Conservation (phyloP, 2,329 filamentous ascomycete genomes). For the Graphium sp. region DNA sequence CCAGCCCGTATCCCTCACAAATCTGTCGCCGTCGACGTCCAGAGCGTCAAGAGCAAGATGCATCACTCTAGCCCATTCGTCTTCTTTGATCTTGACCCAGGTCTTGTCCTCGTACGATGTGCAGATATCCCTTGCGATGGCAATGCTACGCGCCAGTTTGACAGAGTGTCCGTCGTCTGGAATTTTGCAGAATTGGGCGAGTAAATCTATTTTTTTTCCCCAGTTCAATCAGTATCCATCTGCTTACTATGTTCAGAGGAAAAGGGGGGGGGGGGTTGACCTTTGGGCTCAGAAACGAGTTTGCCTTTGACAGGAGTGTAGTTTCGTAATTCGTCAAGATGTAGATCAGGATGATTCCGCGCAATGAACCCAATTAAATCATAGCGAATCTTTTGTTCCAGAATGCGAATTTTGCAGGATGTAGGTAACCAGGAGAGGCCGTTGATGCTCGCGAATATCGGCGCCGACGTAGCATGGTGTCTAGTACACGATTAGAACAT, state of each 20-base stretch:
- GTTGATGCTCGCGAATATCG: conserved; percentile 60
- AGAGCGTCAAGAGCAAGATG: conserved; percentile 3
- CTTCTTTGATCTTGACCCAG: conserved; percentile 34
- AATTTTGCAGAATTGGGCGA: conserved; percentile 26
- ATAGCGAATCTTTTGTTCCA: conserved; percentile 68
- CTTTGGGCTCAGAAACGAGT: conserved; percentile 26
- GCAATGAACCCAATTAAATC: conserved; percentile 63
- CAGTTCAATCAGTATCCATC: too few species aligned
- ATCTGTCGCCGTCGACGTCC: not conserved
- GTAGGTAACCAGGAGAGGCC: conserved; percentile 40
- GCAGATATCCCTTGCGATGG: conserved; percentile 40
- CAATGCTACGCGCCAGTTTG: conserved; percentile 58
- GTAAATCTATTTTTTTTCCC: conserved; percentile 15
- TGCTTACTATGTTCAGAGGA: not conserved
- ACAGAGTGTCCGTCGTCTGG: conserved; percentile 68
- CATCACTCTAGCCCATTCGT: conserved; percentile 13
- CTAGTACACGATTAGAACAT: conserved; percentile 22
- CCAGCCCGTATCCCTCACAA: conserved; percentile 5
- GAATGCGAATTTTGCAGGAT: conserved; percentile 46
- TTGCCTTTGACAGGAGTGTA: conserved; percentile 35
- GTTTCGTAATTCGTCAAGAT: conserved; percentile 35
- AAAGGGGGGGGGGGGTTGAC: conserved; percentile 11
- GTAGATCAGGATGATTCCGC: conserved; percentile 42
- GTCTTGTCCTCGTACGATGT: conserved; percentile 23
- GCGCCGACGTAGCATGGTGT: conserved; percentile 54